phyloP scores from a whole-genome alignment of 2,329 filamentous ascomycete genomes.

The Ophiostoma populinum region DNA sequence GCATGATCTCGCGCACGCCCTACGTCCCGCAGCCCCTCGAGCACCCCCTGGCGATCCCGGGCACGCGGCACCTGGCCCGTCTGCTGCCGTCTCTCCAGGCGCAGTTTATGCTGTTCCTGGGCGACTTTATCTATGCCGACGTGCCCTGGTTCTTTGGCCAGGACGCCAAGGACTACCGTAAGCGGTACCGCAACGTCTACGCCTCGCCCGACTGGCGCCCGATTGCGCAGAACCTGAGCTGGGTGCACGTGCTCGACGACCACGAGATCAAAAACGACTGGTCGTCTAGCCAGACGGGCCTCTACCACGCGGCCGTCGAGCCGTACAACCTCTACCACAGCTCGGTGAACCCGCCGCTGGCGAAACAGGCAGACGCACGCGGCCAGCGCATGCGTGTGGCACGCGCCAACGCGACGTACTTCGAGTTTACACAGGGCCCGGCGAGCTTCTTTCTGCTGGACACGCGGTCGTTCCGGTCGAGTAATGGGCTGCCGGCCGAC shows the following conservation, averaged over 20 bases:
- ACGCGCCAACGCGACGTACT: constrained; percentile 49
- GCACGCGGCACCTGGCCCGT: constrained; percentile 59
- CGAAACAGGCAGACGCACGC: constrained; percentile 26
- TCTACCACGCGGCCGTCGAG: constrained; percentile 65
- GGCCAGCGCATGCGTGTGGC: constrained; percentile 16
- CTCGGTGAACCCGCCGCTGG: constrained; percentile 60
- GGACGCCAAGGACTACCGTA: constrained; percentile 58
- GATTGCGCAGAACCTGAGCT: constrained; percentile 65
- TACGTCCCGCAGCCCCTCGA: constrained; percentile 76
- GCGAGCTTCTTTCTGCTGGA: constrained; percentile 92
- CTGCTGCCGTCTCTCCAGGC: constrained; percentile 54
- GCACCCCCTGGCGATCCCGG: constrained; percentile 67
- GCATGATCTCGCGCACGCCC: constrained; percentile 79
- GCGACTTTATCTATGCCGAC: constrained; percentile 82
- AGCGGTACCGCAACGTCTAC: constrained; percentile 92
- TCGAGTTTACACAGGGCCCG: constrained; percentile 75
- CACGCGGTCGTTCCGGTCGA: constrained; percentile 71
- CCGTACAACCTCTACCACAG: constrained; percentile 80
- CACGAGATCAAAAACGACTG: constrained; percentile 95
- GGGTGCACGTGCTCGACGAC: constrained; percentile 94
- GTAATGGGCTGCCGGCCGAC: constrained; percentile 40
- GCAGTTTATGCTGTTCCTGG: constrained; percentile 67
- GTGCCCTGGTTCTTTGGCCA: constrained; percentile 67
- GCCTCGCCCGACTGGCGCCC: constrained; percentile 79
- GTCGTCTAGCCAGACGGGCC: constrained; percentile 62